Percentiles rank a stretch among this genome's conserved stretches.
Conservation (phyloP, 768 basidiomycete genomes). For the Filobasidium floriforme region DNA sequence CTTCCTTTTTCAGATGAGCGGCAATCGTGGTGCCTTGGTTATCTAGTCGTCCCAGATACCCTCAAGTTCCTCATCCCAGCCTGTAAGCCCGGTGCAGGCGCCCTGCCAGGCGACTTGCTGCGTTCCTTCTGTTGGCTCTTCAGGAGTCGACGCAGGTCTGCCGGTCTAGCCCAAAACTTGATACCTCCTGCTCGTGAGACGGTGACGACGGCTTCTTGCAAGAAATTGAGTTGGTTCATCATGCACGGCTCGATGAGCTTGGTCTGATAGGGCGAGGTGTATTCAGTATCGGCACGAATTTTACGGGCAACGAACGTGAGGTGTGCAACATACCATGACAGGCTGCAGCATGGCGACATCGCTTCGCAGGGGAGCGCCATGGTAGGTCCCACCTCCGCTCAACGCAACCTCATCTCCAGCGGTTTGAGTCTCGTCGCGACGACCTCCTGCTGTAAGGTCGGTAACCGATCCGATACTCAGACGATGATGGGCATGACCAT, state of each 20-base stretch:
- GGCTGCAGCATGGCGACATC: conserved; percentile 87
- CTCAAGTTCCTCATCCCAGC: conserved; percentile 1
- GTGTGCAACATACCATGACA: conserved; percentile 58
- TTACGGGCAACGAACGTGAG: not conserved
- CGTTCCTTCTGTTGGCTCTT: not conserved
- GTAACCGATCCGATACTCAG: conserved; percentile 64
- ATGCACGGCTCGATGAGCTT: conserved; percentile 76
- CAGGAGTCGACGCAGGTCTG: conserved; percentile 6
- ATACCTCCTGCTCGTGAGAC: conserved; percentile 68
- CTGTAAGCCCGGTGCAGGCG: not conserved
- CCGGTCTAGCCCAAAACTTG: conserved; percentile 60
- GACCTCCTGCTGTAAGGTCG: conserved; percentile 53
- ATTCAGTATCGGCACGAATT: conserved; percentile 2
- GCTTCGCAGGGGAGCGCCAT: conserved; percentile 80
- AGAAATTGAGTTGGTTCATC: conserved; percentile 64
- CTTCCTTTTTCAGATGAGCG: no score
- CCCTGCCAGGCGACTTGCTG: not conserved
- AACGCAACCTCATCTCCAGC: conserved; percentile 45
- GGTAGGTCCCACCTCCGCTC: conserved; percentile 49
- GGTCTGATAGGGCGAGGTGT: conserved; percentile 53
- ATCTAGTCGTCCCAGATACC: not conserved
- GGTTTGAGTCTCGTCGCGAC: conserved; percentile 43
- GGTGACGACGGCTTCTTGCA: conserved; percentile 70
- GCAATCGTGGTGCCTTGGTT: no score
- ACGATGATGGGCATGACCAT: conserved; percentile 53